A percentile compares a stretch with the other conserved stretches of the same genome.
phyloP scores from a whole-genome alignment of 192 early-diverging fungal species.

The Coemansia sp. region DNA sequence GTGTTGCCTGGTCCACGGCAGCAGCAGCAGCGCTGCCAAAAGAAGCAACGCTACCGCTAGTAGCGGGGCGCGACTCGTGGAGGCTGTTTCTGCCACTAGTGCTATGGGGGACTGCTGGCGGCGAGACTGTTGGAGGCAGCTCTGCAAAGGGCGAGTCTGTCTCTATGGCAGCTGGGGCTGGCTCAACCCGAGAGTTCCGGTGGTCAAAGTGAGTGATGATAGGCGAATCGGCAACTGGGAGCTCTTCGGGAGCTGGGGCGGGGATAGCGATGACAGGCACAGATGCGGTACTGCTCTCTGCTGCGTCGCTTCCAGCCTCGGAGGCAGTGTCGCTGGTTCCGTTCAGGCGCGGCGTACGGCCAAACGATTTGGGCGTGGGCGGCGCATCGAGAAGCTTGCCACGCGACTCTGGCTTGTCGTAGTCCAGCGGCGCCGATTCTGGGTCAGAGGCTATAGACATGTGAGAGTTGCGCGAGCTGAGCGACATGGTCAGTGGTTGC shows the following conservation, averaged over 20 bases:
- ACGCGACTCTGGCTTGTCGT: conserved; percentile 5
- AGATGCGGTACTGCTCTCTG: neutral
- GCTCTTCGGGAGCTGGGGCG: conserved; percentile 3
- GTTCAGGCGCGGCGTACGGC: neutral
- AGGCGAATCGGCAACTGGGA: conserved; percentile 22
- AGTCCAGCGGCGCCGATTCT: neutral
- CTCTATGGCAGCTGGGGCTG: neutral
- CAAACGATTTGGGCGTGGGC: conserved; percentile 43
- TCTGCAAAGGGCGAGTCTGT: neutral
- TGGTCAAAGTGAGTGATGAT: conserved; percentile 22
- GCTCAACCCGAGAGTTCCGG: conserved; percentile 1
- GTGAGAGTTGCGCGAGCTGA: neutral
- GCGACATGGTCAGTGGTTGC: conserved; percentile 5
- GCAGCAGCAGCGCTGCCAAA: neutral
- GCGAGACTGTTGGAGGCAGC: neutral
- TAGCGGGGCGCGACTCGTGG: neutral
- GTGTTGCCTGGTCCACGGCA: conserved; percentile 4
- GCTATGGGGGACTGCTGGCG: neutral
- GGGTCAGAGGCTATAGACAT: conserved; percentile 9
- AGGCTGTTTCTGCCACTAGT: neutral
- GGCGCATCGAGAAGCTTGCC: conserved; percentile 6
- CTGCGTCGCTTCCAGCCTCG: neutral
- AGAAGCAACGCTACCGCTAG: neutral
- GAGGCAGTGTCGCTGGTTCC: neutral
- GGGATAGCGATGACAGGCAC: neutral